Evolutionary conservation across 768 basidiomycete genomes (phyloP).

Genomic region (Ramaria sp.): DNA sequence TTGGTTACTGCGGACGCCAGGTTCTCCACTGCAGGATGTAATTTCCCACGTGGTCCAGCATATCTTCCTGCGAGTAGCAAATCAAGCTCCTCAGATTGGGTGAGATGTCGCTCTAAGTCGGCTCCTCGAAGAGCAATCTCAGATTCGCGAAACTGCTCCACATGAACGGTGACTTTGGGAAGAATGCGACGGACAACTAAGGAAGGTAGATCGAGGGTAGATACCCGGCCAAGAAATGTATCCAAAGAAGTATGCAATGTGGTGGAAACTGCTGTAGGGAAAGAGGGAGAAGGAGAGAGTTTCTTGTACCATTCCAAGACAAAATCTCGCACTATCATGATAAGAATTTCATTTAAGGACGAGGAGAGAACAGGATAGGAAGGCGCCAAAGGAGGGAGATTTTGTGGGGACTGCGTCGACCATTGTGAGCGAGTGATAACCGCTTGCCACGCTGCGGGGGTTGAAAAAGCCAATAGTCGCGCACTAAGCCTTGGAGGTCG

Average conservation of each 20-base stretch:
- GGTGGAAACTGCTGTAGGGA: constrained; percentile 74
- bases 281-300: constrained; percentile 78
- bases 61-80: constrained; percentile 77
- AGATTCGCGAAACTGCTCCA: constrained; percentile 85
- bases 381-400: constrained; percentile 56
- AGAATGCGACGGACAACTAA: constrained; percentile 75
- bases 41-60: constrained; percentile 46
- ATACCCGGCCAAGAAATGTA: constrained; percentile 43
- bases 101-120: constrained; percentile 68
- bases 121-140: constrained; percentile 79
- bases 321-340: constrained; percentile 79
- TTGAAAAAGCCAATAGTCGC: constrained; percentile 75
- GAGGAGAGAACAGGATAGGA: constrained; percentile 54
- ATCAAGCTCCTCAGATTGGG: constrained; percentile 86
- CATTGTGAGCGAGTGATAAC: constrained; percentile 83
- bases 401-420: constrained; percentile 62
- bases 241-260: constrained; percentile 58
- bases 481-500: constrained; percentile 32
- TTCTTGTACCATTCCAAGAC: constrained; percentile 82
- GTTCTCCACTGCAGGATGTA: constrained; percentile 84
- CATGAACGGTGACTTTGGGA: constrained; percentile 81
- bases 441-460: constrained; percentile 91
- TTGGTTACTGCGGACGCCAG: constrained; percentile 81
- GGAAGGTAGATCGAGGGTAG: constrained; percentile 57
- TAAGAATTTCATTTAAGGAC: constrained; percentile 69